Conservation (phyloP, 225 moss, liverwort and hornwort species). For the Asterella californica region DNA sequence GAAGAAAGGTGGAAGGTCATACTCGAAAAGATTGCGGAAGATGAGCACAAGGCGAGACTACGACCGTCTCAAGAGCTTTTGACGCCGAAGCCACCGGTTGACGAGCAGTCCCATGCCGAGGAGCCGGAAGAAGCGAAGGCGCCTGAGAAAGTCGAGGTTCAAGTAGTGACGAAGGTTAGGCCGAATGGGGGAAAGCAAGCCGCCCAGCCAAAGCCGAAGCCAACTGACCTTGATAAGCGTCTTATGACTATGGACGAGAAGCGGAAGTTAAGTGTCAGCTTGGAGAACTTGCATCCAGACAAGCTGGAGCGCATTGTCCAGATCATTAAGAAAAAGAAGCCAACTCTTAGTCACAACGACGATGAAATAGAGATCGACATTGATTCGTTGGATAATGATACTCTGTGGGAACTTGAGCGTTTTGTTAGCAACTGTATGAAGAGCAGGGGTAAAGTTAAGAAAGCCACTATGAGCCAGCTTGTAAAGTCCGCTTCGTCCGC, state of each 20-base stretch:
- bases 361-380: conserved; percentile 76
- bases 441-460: conserved; percentile 58
- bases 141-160: conserved; percentile 38
- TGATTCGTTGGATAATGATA: conserved; percentile 70
- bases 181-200: conserved; percentile 34
- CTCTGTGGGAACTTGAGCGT: conserved; percentile 75
- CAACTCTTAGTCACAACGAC: conserved; percentile 28
- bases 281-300: conserved; percentile 62
- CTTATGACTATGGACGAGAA: conserved; percentile 74
- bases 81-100: conserved; percentile 39
- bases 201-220: conserved; percentile 59
- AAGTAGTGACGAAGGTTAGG: conserved; percentile 39
- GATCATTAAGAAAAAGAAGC: conserved; percentile 62
- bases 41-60: conserved; percentile 34
- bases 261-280: conserved; percentile 59
- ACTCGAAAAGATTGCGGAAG: conserved; percentile 57
- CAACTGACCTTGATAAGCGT: conserved; percentile 60
- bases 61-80: conserved; percentile 2
- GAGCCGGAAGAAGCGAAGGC: conserved; percentile 33
- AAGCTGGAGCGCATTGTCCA: conserved; percentile 82
- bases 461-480: conserved; percentile 28
- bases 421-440: conserved; percentile 79
- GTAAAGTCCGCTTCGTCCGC: neutral
- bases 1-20: conserved; percentile 73
- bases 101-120: conserved; percentile 13